These are phyloP conservation scores for Aquilaria malaccensis DNA, from an alignment of 345 rosid species.

Conservation along the genomic window DNA sequence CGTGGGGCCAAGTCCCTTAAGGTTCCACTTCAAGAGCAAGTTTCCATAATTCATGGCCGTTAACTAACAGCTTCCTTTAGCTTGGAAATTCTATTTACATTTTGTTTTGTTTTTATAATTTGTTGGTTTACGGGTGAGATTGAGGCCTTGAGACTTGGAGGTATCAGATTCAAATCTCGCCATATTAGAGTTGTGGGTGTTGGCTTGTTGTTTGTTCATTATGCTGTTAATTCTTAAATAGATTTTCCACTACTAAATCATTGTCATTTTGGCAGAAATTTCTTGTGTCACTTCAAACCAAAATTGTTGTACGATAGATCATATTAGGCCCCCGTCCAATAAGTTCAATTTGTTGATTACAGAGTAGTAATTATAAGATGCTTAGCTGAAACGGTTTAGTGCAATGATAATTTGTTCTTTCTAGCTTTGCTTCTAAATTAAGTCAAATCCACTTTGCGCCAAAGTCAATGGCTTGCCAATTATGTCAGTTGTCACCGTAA, in stretches of 20 bases:
- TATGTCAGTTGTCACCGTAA: no score
- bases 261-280: neutral
- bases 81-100: neutral
- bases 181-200: no score
- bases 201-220: no score
- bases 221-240: neutral
- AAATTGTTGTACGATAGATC: neutral
- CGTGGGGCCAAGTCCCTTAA: slow-evolving; percentile 12
- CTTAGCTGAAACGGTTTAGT: slow-evolving; percentile 24
- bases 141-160: no score
- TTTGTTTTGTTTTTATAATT: no score
- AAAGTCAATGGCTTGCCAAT: no score
- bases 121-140: no score
- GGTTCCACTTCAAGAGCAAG: neutral
- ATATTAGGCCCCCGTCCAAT: no score
- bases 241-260: neutral
- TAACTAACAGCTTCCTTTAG: slow-evolving; percentile 2
- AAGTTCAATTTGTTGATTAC: neutral
- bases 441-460: neutral
- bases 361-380: slow-evolving; percentile 14
- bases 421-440: slow-evolving; percentile 38
- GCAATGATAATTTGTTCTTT: slow-evolving; percentile 19
- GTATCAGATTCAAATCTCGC: no score
- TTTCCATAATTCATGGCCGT: neutral
- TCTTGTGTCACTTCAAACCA: neutral